Evolutionary conservation across 2,329 filamentous ascomycete genomes (phyloP), one percentile per base, ranked within the genome.

Genomic region (Neonectria ditissima): DNA sequence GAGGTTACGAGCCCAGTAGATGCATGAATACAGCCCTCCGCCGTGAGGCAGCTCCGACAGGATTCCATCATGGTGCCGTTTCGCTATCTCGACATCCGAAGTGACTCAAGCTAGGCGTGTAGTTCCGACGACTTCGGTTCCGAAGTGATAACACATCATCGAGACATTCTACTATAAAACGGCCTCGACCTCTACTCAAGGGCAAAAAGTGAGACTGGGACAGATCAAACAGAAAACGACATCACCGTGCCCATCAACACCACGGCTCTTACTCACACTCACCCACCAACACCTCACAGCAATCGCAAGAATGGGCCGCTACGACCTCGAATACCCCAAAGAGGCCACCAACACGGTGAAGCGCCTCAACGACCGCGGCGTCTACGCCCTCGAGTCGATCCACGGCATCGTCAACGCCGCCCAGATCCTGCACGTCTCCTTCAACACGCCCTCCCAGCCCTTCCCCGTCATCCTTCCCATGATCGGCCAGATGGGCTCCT

Each of bases 401-500:
- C 92, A 97, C 77, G 76, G 79, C 62, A 91, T 97, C 73, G 82
- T 97, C 78, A 94, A 95, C 79, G 83, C 83, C 20, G 86, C 87
- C n/a, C 88, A 87, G 39, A 86, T 97, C 53, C 84, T 96, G 16
- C 90, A 97, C 79, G 89, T 97, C 72, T 93, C 92, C 67, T 97
- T 97, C 84, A 87, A 85, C 54, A 79, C 84, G 5, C 81, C 85
- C 0, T 79, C 83, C 47, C 87, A 89, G 56, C 89, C 91, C 1
- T 96, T 94, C 74, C 92, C 93, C 4, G 87, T 88, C 55, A 89
- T 91, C 57, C 84, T 97, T 2, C 93, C 93, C 65, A 95, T 97
- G 92, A 92, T 97, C 72, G 92, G 92, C 55, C 89, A 92, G 71
- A 91, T 96, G 85, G 92, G 89, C 13, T 92, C 89, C 24, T 96